A percentile compares a stretch with the other conserved stretches of the same genome.
phyloP scores from a whole-genome alignment of 1,139 yeast genomes.

The Geotrichum australiense region DNA sequence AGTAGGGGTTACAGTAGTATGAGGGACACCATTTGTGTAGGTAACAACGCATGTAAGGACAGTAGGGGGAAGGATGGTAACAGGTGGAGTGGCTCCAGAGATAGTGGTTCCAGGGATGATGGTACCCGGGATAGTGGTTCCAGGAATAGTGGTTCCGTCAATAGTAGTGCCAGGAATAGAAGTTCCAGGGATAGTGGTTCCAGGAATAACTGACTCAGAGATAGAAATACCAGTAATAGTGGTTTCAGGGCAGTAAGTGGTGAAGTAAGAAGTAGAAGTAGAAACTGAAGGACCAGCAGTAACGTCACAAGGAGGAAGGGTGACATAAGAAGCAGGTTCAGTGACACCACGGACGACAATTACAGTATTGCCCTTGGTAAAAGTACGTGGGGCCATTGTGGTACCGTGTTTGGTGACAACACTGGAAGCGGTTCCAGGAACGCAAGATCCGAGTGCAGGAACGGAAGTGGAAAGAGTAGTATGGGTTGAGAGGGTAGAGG shows the following conservation, averaged over 20 bases:
- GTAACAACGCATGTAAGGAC: conserved; percentile 20
- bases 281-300: too few species aligned
- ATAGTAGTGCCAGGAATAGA: conserved; percentile 20
- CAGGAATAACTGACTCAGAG: conserved; percentile 1
- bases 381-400: conserved; percentile 6
- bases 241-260: neutral
- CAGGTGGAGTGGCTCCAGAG: conserved; percentile 19
- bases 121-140: conserved; percentile 16
- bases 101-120: conserved; percentile 19
- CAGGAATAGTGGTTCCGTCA: conserved; percentile 18
- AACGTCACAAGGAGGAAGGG: conserved; percentile 18
- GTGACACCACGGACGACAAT: neutral
- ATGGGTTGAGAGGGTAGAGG: neutral
- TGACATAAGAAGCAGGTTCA: conserved; percentile 12
- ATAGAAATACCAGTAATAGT: neutral
- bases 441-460: neutral
- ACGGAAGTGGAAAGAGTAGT: neutral
- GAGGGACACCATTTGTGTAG: conserved; percentile 8
- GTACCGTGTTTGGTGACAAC: conserved; percentile 11
- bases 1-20: conserved; percentile 3
- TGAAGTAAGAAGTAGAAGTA: too few species aligned
- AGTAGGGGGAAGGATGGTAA: conserved; percentile 17
- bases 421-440: conserved; percentile 5
- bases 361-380: conserved; percentile 4
- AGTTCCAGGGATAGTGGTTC: conserved; percentile 12